A percentile compares a stretch with the other conserved stretches of the same genome.
Evolutionary conservation across 345 rosid species (phyloP).

Genomic region (Eutrema japonicum): DNA sequence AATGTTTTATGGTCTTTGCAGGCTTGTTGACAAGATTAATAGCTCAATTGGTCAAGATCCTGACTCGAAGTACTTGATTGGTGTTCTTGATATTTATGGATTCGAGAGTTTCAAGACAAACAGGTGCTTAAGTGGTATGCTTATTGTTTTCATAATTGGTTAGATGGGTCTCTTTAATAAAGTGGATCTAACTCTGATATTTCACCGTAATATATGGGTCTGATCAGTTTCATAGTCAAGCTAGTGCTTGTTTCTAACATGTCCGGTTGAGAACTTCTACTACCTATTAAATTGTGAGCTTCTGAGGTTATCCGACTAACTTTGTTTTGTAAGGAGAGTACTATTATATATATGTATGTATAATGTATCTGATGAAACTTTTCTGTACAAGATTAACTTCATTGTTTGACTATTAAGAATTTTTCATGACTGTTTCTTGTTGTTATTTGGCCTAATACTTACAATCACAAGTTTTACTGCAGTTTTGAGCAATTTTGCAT

Average conservation of each 20-base stretch:
- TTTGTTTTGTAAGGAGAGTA: constrained; percentile 16
- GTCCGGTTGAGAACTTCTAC: background rate
- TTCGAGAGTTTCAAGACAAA: constrained; percentile 99
- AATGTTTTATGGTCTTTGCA: constrained; percentile 46
- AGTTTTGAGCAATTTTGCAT: constrained; percentile 99
- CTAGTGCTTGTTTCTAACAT: constrained; percentile 27
- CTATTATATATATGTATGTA: background rate
- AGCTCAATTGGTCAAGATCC: constrained; percentile 96
- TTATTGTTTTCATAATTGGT: constrained; percentile 49
- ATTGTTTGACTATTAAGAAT: constrained; percentile 28
- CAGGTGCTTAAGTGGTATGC: constrained; percentile 92
- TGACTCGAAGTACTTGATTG: constrained; percentile 79
- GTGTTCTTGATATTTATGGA: constrained; percentile 98
- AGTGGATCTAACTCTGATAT: constrained; percentile 1
- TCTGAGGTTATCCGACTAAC: constrained; percentile 26
- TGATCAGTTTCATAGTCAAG: constrained; percentile 28
- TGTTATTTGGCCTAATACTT: constrained; percentile 21
- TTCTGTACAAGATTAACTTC: background rate
- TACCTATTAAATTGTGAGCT: constrained; percentile 15
- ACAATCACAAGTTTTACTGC: constrained; percentile 43
- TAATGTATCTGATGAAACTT: background rate
- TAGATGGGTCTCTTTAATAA: constrained; percentile 41
- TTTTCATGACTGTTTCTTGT: constrained; percentile 25
- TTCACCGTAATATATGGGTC: constrained; percentile 21
- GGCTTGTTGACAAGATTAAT: constrained; percentile 95